phyloP scores from a whole-genome alignment of 371 early-diverging fungal species.

The Mortierella polycephala region DNA sequence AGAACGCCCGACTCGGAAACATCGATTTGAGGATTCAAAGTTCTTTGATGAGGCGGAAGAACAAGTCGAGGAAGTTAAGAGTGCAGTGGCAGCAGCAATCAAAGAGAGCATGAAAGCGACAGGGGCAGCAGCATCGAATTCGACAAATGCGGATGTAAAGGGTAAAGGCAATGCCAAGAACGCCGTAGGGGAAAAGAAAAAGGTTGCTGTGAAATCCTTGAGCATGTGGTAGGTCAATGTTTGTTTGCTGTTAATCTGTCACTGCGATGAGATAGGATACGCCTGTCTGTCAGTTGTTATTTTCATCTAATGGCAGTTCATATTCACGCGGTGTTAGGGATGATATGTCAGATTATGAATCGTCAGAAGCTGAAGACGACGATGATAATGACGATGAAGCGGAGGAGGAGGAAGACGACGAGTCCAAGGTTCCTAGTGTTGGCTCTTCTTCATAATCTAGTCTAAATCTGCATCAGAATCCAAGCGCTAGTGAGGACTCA shows the following conservation, averaged over 20 bases:
- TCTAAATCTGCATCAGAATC: conserved; percentile 1
- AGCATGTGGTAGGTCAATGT: conserved; percentile 54
- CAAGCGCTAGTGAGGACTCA: neutral
- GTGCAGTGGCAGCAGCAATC: conserved; percentile 67
- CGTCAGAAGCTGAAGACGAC: conserved; percentile 56
- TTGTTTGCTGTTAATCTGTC: conserved; percentile 24
- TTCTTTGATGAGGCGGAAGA: conserved; percentile 80
- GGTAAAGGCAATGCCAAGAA: conserved; percentile 57
- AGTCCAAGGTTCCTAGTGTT: conserved; percentile 21
- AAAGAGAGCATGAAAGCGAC: conserved; percentile 51
- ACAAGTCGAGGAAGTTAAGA: conserved; percentile 76
- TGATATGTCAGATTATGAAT: conserved; percentile 56
- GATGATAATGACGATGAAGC: conserved; percentile 47
- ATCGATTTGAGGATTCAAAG: conserved; percentile 85
- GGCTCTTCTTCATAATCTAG: conserved; percentile 23
- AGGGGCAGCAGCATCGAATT: conserved; percentile 5
- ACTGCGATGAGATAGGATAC: too few relatives aligned
- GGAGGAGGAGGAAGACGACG: conserved; percentile 43
- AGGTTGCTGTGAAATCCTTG: conserved; percentile 25
- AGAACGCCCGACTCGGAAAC: conserved; percentile 71
- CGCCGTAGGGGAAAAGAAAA: conserved; percentile 23
- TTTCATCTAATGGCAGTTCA: conserved; percentile 17
- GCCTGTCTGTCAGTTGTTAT: neutral
- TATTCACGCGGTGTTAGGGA: conserved; percentile 22
- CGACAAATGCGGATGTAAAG: conserved; percentile 22